Base-by-base conservation (phyloP, 805 yeast genomes). In the Saccharomycopsis selenospora region DNA sequence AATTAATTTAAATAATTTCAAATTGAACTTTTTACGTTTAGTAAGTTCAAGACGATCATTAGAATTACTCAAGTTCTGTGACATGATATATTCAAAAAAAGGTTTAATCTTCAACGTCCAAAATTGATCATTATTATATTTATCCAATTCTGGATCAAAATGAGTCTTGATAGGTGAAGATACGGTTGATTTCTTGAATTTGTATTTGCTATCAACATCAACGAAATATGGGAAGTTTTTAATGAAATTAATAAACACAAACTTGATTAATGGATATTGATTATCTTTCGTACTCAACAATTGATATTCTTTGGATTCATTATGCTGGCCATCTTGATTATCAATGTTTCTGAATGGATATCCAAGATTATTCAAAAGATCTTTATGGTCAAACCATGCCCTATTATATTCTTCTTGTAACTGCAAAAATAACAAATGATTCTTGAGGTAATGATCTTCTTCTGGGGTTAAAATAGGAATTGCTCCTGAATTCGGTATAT, bases 391-490 rank as follows among this genome's bases (percentile, higher is more conserved):
- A 51, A 79, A 77, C 52, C 80, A 75, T 36, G 89, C 64, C 20
- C 62, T 62, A 25, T 69, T 75, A 38, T 88, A 68, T 62, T 91
- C 99, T 3, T 70, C 60, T 10, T 73, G 70, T 27, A 89, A 65
- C 59, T 85, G 76, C 10, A 74, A 68, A 53, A 77, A 74, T 24
- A 91, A 66, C 14, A 91, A 70, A 64, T 86, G 90, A 58, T 95
- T 79, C 64, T 91, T 91, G 47, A 93, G 72, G 62, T 84, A 85
- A 59, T 91, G 97, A 64, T 88, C 95, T 61, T 90, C 87, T 0
- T 76, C 70, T 2, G 90, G 77, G 11, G 50, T 42, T 14, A 47
- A 51, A 18, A 24, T 25, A 25, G 14, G 6, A 13, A 17, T 14
- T 8, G 6, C 36, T 17, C 20, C 20, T 17, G 20, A n/a, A n/a